Evolutionary conservation across 1,284 basidiomycete genomes (phyloP), one percentile per base, ranked within the genome.

Genomic region (Trametes polyzona): DNA sequence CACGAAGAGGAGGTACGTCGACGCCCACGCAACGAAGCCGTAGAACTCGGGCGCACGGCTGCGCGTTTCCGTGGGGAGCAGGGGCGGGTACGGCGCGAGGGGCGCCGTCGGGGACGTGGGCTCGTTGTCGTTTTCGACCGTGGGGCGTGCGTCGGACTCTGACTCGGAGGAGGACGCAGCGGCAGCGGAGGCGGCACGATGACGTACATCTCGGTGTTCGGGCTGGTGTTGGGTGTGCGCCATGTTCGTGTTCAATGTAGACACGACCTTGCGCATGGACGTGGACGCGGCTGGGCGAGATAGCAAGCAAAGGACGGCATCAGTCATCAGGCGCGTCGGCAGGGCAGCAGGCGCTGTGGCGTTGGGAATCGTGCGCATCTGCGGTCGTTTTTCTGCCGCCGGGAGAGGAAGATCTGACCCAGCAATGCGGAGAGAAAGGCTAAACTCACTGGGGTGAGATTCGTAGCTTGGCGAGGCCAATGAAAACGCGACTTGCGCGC

Each of bases 11-110:
- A 94, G 74, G 58, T 83, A 89, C 0, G 92, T 94, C 0, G 86
- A 84, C 9, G 90, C 84, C 83, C 87, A 90, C 11, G 89, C 91
- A 10, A 92, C 90, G 69, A 93, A 93, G 17, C 93, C 93, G 67
- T 95, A 95, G 67, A 94, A 91, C 73, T 95, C 93, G 47, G 88
- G 79, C 11, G 87, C 86, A 14, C 87, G 82, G 68, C 83, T 84
- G 65, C 80, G 80, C 62, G 75, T 65, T 61, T 79, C 80, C 36
- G 65, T 70, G 39, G 73, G 74, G 5, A 69, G 71, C 33, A 73
- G 67, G 11, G 80, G 76, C 41, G 83, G 80, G 65, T 75, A 82
- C 3, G 76, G 75, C 17, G 83, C 83, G 37, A 86, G 72, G 8
- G 84, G 83, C n/a, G 79, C 74, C 3, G 76, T 67, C 2, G 83